These are phyloP conservation scores for Leishmania major DNA, from an alignment of 208 protist genomes.

Conservation along the genomic window DNA sequence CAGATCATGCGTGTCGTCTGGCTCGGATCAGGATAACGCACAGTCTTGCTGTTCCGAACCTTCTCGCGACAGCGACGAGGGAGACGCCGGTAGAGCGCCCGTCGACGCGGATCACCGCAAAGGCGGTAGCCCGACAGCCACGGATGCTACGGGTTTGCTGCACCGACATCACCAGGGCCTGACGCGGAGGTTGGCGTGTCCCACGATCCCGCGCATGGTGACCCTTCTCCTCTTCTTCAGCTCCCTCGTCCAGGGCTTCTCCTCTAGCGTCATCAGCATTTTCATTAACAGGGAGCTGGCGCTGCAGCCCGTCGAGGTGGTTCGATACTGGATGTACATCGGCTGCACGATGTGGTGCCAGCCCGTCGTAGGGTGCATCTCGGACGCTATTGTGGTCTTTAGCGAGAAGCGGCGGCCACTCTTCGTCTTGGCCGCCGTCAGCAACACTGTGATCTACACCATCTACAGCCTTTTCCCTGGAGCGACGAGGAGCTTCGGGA, in stretches of 20 bases:
- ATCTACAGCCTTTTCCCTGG: constrained; percentile 18
- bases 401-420: constrained; percentile 50
- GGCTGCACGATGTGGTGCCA: constrained; percentile 35
- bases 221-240: constrained; percentile 38
- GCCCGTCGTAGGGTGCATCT: constrained; percentile 38
- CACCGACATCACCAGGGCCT: background rate
- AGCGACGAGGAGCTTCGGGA: constrained; percentile 11
- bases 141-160: background rate
- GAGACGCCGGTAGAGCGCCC: background rate
- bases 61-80: background rate
- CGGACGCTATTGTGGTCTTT: constrained; percentile 37
- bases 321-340: constrained; percentile 49
- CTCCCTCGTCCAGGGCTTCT: constrained; percentile 39
- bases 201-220: constrained; percentile 31
- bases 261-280: constrained; percentile 29
- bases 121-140: background rate
- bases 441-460: constrained; percentile 37
- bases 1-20: background rate
- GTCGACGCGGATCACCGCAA: background rate
- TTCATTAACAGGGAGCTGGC: constrained; percentile 39
- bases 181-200: constrained; percentile 2
- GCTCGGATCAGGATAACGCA: too few species aligned
- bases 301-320: constrained; percentile 37
- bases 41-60: background rate
- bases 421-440: constrained; percentile 28